Conservation (phyloP, 352 stramenopile genomes). For the Phytophthora europaea region DNA sequence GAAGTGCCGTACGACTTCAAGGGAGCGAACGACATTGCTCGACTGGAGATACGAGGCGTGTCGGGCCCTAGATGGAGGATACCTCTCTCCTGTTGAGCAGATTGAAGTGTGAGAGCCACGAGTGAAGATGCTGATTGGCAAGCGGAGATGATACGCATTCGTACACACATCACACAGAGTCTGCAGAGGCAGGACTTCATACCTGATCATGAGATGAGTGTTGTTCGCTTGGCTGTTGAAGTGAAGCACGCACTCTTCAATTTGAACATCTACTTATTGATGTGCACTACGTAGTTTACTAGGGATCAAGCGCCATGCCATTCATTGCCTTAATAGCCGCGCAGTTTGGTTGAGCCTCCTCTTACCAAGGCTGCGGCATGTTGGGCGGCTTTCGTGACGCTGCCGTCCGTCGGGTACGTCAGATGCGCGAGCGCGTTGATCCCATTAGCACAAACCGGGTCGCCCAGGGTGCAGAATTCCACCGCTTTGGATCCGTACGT, state of each 20-base stretch:
- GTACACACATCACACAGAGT: slow-evolving; percentile 16
- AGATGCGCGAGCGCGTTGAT: slow-evolving; percentile 32
- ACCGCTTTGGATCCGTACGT: slow-evolving; percentile 29
- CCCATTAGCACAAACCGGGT: slow-evolving; percentile 35
- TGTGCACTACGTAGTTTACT: no score
- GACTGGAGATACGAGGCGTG: background rate
- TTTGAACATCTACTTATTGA: background rate
- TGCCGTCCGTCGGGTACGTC: slow-evolving; percentile 31
- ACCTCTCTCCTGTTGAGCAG: slow-evolving; percentile 7
- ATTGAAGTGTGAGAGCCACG: slow-evolving; percentile 24
- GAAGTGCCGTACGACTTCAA: slow-evolving; percentile 28
- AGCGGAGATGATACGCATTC: background rate
- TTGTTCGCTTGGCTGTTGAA: background rate
- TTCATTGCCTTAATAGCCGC: background rate
- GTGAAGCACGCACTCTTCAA: background rate
- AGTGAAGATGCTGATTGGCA: background rate
- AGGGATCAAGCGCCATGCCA: no score
- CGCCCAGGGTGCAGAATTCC: slow-evolving; percentile 33
- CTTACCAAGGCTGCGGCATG: slow-evolving; percentile 24
- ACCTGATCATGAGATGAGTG: background rate
- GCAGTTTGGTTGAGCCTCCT: background rate
- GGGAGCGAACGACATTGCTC: slow-evolving; percentile 17
- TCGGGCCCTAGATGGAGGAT: background rate
- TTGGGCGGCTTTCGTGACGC: slow-evolving; percentile 19
- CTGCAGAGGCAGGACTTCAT: slow-evolving; percentile 9